Evolutionary conservation across 257 asterid species (phyloP), one percentile per base, ranked within the genome.

Genomic region (Solanum medicagineum): DNA sequence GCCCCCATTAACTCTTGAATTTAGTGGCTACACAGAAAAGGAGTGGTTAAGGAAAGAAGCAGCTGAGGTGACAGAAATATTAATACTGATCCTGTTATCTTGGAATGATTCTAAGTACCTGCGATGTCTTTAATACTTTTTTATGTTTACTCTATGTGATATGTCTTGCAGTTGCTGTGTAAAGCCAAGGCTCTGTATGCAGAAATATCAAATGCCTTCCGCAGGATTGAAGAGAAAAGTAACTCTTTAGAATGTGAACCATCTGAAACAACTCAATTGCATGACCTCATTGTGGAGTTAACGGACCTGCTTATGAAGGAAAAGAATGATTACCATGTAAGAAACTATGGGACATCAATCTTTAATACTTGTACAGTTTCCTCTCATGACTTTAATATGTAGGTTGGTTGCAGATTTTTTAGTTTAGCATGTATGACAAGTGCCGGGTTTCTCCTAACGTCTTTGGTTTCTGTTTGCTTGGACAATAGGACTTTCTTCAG

Each of bases 1-100:
- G 93, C 98, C 99, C 7, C 98, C 98, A 80, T 88, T 95, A 40
- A 56, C 91, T 86, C 98, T 95, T 77, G 97, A 94, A 80, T 97
- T 97, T 84, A 85, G 89, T 89, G 90, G 91, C 71, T 89, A 90
- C 81, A 88, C 92, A 45, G 94, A 91, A 80, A 94, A 91, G 85
- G 89, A 84, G 69, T 93, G 98, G 98, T 83, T 92, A 70, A 91
- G 90, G 84, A 91, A 89, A 86, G 98, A 97, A 89, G 93, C 95
- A 24, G 83, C 82, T 11, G 94, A 97, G 99, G 99, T 96, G 85
- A 86, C 73, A 53, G 9, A 83, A 66, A 84, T 42, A 70, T 36
- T 55, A 16, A 70, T 65, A 15, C 29, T 73, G 54, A 7, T 60
- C 26, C n/a, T n/a, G 8, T 65, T 29, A 77, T 57, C 57, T 32